Base-by-base conservation (phyloP, 768 basidiomycete species). In the Leccinum disarticulatum region DNA sequence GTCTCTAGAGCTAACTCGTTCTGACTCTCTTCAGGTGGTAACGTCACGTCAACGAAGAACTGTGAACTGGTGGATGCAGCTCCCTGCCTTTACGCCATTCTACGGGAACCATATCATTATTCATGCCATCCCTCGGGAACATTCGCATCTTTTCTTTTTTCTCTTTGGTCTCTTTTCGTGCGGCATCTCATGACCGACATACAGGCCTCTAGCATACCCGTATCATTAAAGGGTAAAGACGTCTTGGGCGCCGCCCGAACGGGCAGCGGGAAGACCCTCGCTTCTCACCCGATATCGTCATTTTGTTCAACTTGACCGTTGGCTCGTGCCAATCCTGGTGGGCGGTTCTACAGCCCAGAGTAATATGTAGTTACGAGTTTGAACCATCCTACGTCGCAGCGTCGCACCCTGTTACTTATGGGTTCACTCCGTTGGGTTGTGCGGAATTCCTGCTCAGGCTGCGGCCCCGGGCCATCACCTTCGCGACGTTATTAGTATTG, bases 41-140 rank as follows among this genome's bases (percentile, higher is more conserved):
- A 22, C 22, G 22, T 22, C 22, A 92, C 70, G 86, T 86, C 7
- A 83, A 90, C 64, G 91, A 93, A 71, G 90, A 92, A 69, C 79
- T 93, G 10, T 89, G 89, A 87, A 85, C 61, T 82, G 91, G n/a
- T 93, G 91, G 91, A 91, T 91, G 89, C 86, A 88, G 70, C 80
- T 92, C n/a, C 79, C 87, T 3, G 91, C 90, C 1, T 93, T 93
- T 70, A 81, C 81, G 28, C 91, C 91, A 6, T 93, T 93, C 78
- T 91, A 84, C 72, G 78, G 91, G 54, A 93, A 93, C 70, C 91
- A 93, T 70, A 90, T 90, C 61, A 72, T 78, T 33, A 77, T 76
- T 56, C 84, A 83, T 25, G 87, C 88, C 4, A 77, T 90, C 31
- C 74, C 84, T n/a, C 91, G 91, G 70, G 90, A 92, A 66, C 88